Evolutionary conservation across 1,284 basidiomycete species (phyloP), one percentile per base, ranked within the genome.

Genomic region (Cryptococcus deneoformans): DNA sequence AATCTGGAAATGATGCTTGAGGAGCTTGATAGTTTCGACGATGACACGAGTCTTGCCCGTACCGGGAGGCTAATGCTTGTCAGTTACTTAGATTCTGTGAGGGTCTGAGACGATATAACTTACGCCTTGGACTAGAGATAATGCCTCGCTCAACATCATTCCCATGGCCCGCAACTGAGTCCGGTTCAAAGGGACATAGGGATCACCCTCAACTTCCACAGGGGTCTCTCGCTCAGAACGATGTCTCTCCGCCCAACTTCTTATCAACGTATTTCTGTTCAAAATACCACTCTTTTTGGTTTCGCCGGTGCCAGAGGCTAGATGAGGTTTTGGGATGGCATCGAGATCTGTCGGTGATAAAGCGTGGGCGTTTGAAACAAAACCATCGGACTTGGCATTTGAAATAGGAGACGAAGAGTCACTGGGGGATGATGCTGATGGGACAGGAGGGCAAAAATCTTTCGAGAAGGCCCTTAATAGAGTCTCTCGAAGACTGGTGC

Each of bases 1-100:
- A 11, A 94, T 85, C 70, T 87, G 81, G 73, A 93, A 97, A 70
- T 92, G 85, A 6, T 78, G 51, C 81, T 96, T 96, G 63, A 97
- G 84, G 35, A 97, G 76, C 64, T 85, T 85, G 65, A 93, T 82
- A 1, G 90, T 82, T 70, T 93, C 87, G 37, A 94, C 87, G 51
- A 97, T 92, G 0, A 93, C 95, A 68, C 88, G 87, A 1, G 92
- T 95, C 78, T 97, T 97, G 48, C 93, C 68, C 0, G 93, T 97
- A n/a, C 93, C 93, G 6, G 93, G 93, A 24, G 93, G 93, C 87
- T 91, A 63, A 29, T 50, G 38, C 39, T 43, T 53, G 49, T 55
- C 50, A 57, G 36, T 36, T 54, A 11, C 24, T 46, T 57, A 52
- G 52, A 14, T 6, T 37, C 7, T 14, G 38, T 36, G 9, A 10